Base-by-base conservation (phyloP, 805 yeast species). In the Candida sakaeoensis region DNA sequence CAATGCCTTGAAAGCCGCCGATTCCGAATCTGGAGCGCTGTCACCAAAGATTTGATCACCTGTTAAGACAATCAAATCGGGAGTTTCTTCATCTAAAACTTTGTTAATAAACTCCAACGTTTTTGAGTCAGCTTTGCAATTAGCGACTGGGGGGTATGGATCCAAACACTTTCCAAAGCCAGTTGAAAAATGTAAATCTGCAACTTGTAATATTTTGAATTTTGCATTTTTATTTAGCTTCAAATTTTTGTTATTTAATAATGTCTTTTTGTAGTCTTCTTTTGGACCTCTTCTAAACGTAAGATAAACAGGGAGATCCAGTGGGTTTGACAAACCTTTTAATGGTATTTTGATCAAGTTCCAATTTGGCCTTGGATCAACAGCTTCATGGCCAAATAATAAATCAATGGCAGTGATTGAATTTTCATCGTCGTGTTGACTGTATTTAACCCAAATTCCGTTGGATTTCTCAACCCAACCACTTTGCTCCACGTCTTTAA, bases 31-130 rank as follows among this genome's bases (percentile, higher is more conserved):
- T 7, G 86, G 88, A 0, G 86, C 72, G 33, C 68, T 73, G 29
- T 76, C 80, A 2, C 98, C 98, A 72, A 78, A 86, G 1, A 91
- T 73, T 58, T 88, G 96, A 62, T 91, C 99, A 5, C 99, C 99
- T 0, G 96, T 81, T 42, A 88, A 66, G 0, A 89, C 87, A 0
- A 88, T 93, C 19, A 90, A 58, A 54, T 93, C 90, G 0, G 99
- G 98, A 24, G 72, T 58, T 57, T 93, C 98, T 1, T 72, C 43
- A 40, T 85, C 90, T 33, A 91, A 61, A 0, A 85, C 84, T 15
- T 57, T 57, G 5, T 77, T 67, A 8, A 91, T 53, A 52, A 90
- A 88, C 5, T 57, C 51, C 22, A 74, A 43, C 0, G 98, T 87
- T 34, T 82, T 70, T 1, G 74, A 74, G 57, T 89, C 99, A 0